Conservation (phyloP, 2,329 filamentous ascomycete species). For the Cytospora leucostoma region DNA sequence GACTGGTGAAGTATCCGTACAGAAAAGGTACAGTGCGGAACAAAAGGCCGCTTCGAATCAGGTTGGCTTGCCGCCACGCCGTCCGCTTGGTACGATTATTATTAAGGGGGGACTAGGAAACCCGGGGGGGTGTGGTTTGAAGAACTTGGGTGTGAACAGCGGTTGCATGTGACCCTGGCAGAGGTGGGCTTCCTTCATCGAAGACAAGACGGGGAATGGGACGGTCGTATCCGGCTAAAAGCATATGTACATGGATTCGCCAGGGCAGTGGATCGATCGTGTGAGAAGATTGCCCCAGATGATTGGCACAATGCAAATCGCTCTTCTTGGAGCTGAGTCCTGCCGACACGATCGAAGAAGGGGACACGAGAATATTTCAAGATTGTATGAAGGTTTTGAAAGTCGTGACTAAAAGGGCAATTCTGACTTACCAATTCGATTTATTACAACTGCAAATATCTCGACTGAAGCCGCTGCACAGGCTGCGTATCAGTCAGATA, state of each 20-base stretch:
- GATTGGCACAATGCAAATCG: not conserved
- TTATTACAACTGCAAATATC: not conserved
- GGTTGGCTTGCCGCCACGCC: slow-evolving; percentile 27
- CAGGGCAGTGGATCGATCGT: slow-evolving; percentile 12
- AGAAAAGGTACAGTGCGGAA: slow-evolving; percentile 14
- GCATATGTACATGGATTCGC: not conserved
- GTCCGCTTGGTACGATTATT: slow-evolving; percentile 24
- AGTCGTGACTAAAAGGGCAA: not conserved
- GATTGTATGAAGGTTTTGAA: not conserved
- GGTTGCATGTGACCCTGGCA: slow-evolving; percentile 25
- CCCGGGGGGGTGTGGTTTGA: slow-evolving; percentile 14
- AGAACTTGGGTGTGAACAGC: slow-evolving; percentile 21
- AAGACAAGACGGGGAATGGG: slow-evolving; percentile 6
- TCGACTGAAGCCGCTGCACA: not conserved
- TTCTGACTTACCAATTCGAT: not conserved
- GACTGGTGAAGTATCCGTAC: slow-evolving; percentile 20
- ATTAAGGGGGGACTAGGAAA: slow-evolving; percentile 25
- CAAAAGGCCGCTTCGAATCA: slow-evolving; percentile 18
- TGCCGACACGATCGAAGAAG: not conserved
- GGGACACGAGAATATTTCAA: not conserved
- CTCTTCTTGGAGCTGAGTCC: not conserved
- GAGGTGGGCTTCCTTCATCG: slow-evolving; percentile 12
- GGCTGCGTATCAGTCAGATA: not conserved
- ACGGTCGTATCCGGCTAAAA: slow-evolving; percentile 4
- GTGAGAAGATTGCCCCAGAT: not conserved